Percentiles rank a stretch among this genome's conserved stretches.
These are phyloP conservation scores for Mortierella claussenii DNA, from an alignment of 192 early-diverging fungal genomes.

Conservation along the genomic window DNA sequence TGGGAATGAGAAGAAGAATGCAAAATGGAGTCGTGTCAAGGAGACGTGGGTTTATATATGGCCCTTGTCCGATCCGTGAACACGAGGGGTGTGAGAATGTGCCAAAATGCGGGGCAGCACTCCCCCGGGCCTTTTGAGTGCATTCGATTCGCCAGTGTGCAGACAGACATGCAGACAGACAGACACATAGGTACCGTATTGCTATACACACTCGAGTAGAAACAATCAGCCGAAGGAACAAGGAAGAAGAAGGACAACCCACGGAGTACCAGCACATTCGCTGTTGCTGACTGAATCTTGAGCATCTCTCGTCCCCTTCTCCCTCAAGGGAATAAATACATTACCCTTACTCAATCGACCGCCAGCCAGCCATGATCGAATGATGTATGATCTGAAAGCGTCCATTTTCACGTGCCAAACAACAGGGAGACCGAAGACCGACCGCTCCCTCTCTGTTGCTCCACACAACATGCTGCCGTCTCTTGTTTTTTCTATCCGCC, in stretches of 20 bases:
- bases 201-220: no score
- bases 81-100: neutral
- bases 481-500: no score
- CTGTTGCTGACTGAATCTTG: neutral
- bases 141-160: no score
- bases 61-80: no score
- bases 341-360: no score
- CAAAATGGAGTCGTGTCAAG: neutral
- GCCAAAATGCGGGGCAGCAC: neutral
- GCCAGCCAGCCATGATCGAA: neutral
- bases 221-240: no score
- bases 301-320: no score
- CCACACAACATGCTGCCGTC: neutral
- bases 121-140: no score
- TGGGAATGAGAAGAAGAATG: neutral
- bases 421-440: neutral
- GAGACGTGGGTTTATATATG: neutral
- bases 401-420: neutral
- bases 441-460: neutral
- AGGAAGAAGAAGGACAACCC: neutral
- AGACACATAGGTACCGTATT: no score
- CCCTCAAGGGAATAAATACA: no score
- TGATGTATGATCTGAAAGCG: neutral
- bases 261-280: neutral
- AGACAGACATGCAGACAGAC: no score